These are phyloP conservation scores for Haplosporangium sp. DNA, from an alignment of 371 early-diverging fungal species.

Conservation along the genomic window DNA sequence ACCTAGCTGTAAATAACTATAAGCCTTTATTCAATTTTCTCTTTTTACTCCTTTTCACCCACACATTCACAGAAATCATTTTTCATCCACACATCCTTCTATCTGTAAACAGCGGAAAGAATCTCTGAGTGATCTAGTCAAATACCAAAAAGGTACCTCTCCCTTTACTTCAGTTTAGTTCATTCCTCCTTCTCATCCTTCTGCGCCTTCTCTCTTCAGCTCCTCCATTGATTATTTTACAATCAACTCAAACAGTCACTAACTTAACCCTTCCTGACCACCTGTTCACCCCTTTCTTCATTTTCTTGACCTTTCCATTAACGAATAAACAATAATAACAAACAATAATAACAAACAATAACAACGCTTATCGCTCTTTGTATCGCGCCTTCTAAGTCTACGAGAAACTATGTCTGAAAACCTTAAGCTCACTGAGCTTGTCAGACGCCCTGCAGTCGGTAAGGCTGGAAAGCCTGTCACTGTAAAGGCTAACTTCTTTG, in stretches of 20 bases:
- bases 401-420: conserved; percentile 12
- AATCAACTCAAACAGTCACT: not conserved
- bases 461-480: conserved; percentile 25
- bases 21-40: no score
- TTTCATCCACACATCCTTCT: no score
- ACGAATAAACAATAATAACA: no score
- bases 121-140: no score
- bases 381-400: not conserved
- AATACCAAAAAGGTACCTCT: no score
- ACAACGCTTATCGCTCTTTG: no score
- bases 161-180: not conserved
- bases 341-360: no score
- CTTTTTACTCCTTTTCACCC: no score
- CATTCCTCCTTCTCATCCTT: not conserved
- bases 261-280: not conserved
- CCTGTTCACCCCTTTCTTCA: not conserved
- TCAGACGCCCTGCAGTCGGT: conserved; percentile 27
- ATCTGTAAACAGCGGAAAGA: no score
- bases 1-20: no score
- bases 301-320: not conserved
- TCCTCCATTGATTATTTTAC: not conserved
- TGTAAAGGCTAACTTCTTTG: conserved; percentile 56
- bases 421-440: conserved; percentile 17
- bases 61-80: no score
- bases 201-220: not conserved